phyloP scores from a whole-genome alignment of 768 basidiomycete genomes.

The Tylopilus vinaceipallidus region DNA sequence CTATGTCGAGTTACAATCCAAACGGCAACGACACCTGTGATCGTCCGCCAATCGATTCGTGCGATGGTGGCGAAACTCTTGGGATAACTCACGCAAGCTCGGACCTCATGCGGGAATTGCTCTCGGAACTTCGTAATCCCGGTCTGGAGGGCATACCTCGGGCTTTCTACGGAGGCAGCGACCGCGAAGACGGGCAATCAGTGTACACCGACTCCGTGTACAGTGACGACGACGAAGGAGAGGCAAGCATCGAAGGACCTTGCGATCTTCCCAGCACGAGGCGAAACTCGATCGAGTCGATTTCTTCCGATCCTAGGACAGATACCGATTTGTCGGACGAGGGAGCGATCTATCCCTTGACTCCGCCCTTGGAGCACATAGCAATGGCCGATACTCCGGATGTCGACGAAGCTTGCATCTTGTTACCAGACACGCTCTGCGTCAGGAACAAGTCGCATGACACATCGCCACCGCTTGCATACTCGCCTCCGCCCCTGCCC shows the following conservation, averaged over 20 bases:
- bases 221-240: neutral
- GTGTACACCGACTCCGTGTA: neutral
- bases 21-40: neutral
- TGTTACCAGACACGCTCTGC: neutral
- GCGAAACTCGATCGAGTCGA: conserved; percentile 1
- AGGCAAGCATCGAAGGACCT: neutral
- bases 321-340: conserved; percentile 5
- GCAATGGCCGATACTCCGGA: neutral
- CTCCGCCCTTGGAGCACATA: neutral
- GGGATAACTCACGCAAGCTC: neutral
- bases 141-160: conserved; percentile 6
- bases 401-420: neutral
- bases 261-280: neutral
- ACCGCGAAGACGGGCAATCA: too few species aligned
- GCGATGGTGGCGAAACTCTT: neutral
- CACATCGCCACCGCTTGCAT: neutral
- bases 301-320: neutral
- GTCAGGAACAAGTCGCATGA: neutral
- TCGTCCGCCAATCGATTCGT: neutral
- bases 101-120: conserved; percentile 15
- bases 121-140: conserved; percentile 16
- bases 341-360: conserved; percentile 11
- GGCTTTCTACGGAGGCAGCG: conserved; percentile 5
- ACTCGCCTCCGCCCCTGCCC: too few species aligned
- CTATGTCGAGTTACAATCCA: neutral